Evolutionary conservation across 805 yeast species (phyloP), one percentile per base, ranked within the genome.

Genomic region (Wickerhamomyces xylosicus): DNA sequence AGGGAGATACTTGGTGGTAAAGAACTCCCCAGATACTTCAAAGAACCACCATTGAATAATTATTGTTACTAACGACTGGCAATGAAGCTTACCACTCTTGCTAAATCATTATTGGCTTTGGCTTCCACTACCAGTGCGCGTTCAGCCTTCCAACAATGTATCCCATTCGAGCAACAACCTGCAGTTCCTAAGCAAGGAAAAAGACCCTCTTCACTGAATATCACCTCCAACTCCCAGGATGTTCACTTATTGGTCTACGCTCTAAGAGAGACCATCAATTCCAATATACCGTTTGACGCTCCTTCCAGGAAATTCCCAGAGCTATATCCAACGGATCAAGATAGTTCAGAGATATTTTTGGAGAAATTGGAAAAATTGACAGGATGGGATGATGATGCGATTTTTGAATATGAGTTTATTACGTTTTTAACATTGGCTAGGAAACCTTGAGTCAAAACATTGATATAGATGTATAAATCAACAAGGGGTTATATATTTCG

Each of bases 391-490:
- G 44, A 58, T 31, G 53, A 62, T 18, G 63, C 64, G 0, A 46
- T 38, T 14, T 49, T 77, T 34, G 64, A 56, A 33, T 47, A 71
- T 18, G 66, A 66, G 19, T 72, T 74, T 72, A 59, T 66, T 38
- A 68, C 80, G 1, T 74, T 75, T 7, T 66, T 73, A 44, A 66
- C 71, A 4, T 63, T 74, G 41, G 59, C 72, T 39, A 65, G 60
- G 41, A 69, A 58, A 52, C 34, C 16, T n/a, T 5, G 13, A 28
- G 25, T 21, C 6, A 10, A 21, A 7, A 21, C 10, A 21, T 7
- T 21, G 10, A 28, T 6, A 28, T 14, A 13, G 8, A 28, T 28
- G 13, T 7, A 28, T 28, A 28, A n/a, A n/a, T n/a, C n/a, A n/a
- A n/a, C n/a, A n/a, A n/a, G n/a, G n/a, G n/a, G n/a, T n/a, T n/a